phyloP scores from a whole-genome alignment of 2,329 filamentous ascomycete species.

The Fulvia fulva region DNA sequence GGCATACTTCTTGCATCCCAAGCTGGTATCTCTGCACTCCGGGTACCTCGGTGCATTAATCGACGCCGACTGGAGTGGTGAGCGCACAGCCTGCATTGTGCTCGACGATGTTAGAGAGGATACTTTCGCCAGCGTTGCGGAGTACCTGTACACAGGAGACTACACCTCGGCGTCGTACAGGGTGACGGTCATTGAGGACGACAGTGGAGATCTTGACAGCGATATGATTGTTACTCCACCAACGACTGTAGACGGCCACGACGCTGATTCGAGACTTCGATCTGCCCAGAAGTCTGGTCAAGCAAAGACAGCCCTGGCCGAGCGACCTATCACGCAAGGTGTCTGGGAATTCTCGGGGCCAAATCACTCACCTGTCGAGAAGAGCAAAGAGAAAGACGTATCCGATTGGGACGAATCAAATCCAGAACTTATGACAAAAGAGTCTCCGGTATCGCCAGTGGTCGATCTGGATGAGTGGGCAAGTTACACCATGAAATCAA shows the following conservation, averaged over 20 bases:
- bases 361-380: no score
- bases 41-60: not conserved
- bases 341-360: no score
- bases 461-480: no score
- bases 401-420: no score
- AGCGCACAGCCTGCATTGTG: not conserved
- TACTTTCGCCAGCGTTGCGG: not conserved
- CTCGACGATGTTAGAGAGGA: not conserved
- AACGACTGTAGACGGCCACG: not conserved
- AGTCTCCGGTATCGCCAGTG: no score
- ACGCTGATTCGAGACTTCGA: not conserved
- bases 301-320: no score
- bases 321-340: no score
- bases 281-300: no score
- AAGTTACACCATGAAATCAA: no score
- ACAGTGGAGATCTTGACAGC: not conserved
- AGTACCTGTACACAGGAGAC: conserved; percentile 2
- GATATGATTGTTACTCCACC: not conserved
- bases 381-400: no score
- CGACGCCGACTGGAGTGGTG: not conserved
- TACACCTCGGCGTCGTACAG: not conserved
- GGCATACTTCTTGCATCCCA: not conserved
- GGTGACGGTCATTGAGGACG: not conserved
- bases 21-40: not conserved
- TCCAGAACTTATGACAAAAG: no score